Base-by-base conservation (phyloP, 345 rosid genomes). In the Eutrema heterophyllum region DNA sequence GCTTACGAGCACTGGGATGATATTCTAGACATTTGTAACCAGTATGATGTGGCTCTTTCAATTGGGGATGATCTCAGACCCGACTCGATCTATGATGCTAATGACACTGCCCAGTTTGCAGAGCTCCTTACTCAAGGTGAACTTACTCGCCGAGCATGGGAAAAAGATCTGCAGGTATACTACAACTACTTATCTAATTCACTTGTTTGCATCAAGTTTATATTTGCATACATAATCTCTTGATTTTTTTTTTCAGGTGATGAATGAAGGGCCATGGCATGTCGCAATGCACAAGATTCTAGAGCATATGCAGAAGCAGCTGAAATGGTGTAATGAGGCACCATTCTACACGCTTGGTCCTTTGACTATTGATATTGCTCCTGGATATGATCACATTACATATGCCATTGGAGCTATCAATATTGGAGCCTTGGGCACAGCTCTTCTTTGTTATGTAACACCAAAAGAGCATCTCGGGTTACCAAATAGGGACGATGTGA, bases 1-100 rank as follows among this genome's bases (percentile, higher is more conserved):
- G 97, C 99, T 12, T 92, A 96, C 51, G 96, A 92, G 77, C 98
- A 92, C 52, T 96, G 99, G 99, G 98, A 92, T 85, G 99, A 90
- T 56, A 92, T 96, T 57, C 90, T 96, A 41, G 96, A 92, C 53
- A 96, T 96, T 11, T 90, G 99, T 67, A 92, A 92, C 83, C 97
- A 96, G 67, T 96, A 90, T 78, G 97, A 96, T 69, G 93, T 92
- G 71, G 96, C 97, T 4, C 83, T 96, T 59, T 96, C 99, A 1
- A 96, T 96, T 14, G 97, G 99, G 5, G 98, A 96, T 84, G 98
- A 97, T 36, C 68, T 96, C 60, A 89, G 98, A 75, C 98, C 99
- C 53, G 99, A 98, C 3, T 92, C 99, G 2, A 90, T 96, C 30
- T 92, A 92, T 84, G 99, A 96, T 84, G 99, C 99, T 70, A 96